These are phyloP conservation scores for Excoecaria cochinchinensis DNA, from an alignment of 345 rosid genomes.

Conservation along the genomic window DNA sequence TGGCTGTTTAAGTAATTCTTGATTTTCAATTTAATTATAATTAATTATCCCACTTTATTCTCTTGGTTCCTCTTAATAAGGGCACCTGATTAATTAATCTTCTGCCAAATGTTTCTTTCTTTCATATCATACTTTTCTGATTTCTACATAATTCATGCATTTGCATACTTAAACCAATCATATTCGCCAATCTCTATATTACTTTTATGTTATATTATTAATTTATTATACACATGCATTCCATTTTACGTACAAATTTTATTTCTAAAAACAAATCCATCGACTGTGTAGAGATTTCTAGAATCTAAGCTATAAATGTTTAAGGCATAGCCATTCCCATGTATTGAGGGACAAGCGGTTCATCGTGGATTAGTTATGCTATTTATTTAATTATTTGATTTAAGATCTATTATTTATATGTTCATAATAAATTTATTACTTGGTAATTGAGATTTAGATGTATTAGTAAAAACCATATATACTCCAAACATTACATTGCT, in stretches of 20 bases:
- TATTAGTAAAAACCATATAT: too few species aligned
- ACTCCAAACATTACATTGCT: too few species aligned
- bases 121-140: neutral
- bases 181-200: too few species aligned
- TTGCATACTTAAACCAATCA: neutral
- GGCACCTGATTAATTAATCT: neutral
- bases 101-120: neutral
- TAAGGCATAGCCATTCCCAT: neutral
- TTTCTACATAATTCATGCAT: neutral
- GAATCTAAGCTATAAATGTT: neutral
- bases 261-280: neutral
- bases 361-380: constrained; percentile 1
- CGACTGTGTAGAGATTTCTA: neutral
- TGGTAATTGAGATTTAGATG: too few species aligned
- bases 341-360: neutral
- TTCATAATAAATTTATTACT: too few species aligned
- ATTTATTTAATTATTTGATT: neutral
- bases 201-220: too few species aligned
- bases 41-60: constrained; percentile 2
- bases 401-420: too few species aligned
- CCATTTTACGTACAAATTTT: too few species aligned
- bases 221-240: neutral
- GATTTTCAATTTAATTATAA: neutral
- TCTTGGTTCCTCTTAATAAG: constrained; percentile 7
- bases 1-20: neutral